Conservation (phyloP, 495 filamentous ascomycete genomes). For the Xanthoparmelia taractica region DNA sequence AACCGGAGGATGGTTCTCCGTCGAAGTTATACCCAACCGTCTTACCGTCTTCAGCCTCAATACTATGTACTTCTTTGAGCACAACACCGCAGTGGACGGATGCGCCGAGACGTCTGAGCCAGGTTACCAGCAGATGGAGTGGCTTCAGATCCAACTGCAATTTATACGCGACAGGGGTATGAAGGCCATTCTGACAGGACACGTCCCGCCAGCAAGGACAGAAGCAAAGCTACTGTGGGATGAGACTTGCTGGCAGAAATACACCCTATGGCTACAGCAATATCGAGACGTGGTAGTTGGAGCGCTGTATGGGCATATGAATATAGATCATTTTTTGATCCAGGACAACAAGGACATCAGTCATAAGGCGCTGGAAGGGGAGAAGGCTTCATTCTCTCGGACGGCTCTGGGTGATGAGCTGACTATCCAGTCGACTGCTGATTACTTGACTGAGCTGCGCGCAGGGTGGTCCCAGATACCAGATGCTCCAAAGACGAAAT, state of each 20-base stretch:
- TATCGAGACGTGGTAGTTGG: slow-evolving; percentile 84
- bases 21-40: slow-evolving; percentile 80
- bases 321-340: slow-evolving; percentile 93
- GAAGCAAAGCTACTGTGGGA: slow-evolving; percentile 82
- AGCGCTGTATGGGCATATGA: slow-evolving; percentile 90
- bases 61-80: slow-evolving; percentile 90
- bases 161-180: slow-evolving; percentile 73
- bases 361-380: slow-evolving; percentile 40
- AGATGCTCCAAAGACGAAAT: slow-evolving; percentile 37
- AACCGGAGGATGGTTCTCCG: slow-evolving; percentile 86
- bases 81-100: slow-evolving; percentile 86
- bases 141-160: slow-evolving; percentile 86
- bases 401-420: slow-evolving; percentile 39
- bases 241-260: slow-evolving; percentile 96
- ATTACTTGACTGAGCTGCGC: slow-evolving; percentile 75
- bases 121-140: slow-evolving; percentile 92
- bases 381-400: slow-evolving; percentile 16
- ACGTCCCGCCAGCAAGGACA: slow-evolving; percentile 85
- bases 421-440: slow-evolving; percentile 53
- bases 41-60: slow-evolving; percentile 93
- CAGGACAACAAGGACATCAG: slow-evolving; percentile 77
- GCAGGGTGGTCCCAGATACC: slow-evolving; percentile 69
- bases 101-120: slow-evolving; percentile 70
- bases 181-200: slow-evolving; percentile 91
- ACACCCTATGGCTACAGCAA: slow-evolving; percentile 78